Evolutionary conservation across 2,329 filamentous ascomycete species (phyloP).

Genomic region (Colletotrichum sublineola): DNA sequence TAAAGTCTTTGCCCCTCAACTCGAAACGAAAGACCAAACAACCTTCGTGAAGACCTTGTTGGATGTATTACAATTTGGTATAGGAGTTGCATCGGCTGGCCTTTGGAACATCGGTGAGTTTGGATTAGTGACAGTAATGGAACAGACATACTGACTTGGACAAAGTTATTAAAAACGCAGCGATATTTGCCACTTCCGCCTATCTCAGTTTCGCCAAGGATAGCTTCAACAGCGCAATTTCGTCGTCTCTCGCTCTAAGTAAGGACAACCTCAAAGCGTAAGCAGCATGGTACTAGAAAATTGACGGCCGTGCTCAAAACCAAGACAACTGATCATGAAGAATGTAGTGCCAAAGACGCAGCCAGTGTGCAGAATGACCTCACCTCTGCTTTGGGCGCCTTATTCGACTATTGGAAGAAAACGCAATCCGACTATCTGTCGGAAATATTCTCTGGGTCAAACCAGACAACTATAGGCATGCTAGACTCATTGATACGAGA

Average conservation of each 20-base stretch:
- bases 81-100: constrained; percentile 7
- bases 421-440: constrained; percentile 16
- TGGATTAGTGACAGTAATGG: background rate
- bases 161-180: constrained; percentile 12
- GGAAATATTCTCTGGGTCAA: constrained; percentile 9
- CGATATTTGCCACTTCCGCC: background rate
- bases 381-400: background rate
- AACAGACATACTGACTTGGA: background rate
- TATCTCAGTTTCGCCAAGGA: constrained; percentile 11
- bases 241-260: background rate
- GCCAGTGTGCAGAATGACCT: constrained; percentile 10
- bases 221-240: constrained; percentile 7
- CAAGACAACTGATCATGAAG: background rate
- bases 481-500: constrained; percentile 1
- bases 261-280: constrained; percentile 19
- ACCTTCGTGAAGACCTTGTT: background rate
- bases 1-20: background rate
- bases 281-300: background rate
- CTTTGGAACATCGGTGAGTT: constrained; percentile 25
- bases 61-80: constrained; percentile 5
- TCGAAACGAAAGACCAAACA: constrained; percentile 8
- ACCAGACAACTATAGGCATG: constrained; percentile 9
- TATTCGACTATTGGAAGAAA: constrained; percentile 31
- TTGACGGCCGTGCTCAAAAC: background rate
- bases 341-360: constrained; percentile 18